A percentile compares a stretch with the other conserved stretches of the same genome.
These are phyloP conservation scores for Blastocystis sp. DNA, from an alignment of 352 stramenopile species.

Conservation along the genomic window DNA sequence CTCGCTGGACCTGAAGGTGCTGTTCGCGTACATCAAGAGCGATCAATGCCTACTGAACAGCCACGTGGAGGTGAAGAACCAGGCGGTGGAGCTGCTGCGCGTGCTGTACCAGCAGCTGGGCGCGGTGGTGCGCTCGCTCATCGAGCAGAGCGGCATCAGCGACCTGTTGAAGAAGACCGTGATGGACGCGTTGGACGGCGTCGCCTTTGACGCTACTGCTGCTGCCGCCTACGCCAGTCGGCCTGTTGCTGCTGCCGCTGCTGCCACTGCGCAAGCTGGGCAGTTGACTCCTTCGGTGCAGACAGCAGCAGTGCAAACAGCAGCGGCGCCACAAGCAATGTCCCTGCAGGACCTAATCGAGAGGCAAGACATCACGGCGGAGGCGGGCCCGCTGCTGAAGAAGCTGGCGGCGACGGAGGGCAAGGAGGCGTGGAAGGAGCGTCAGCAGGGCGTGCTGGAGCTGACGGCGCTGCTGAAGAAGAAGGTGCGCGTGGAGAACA, in stretches of 20 bases:
- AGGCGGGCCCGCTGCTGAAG: neutral
- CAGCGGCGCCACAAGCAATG: neutral
- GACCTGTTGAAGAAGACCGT: constrained; percentile 21
- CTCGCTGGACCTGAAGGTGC: constrained; percentile 18
- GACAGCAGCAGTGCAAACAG: neutral
- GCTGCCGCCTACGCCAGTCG: neutral
- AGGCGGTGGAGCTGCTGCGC: constrained; percentile 17
- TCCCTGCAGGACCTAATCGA: constrained; percentile 9
- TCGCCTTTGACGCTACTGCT: constrained; percentile 1
- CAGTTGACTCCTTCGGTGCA: too few relatives aligned
- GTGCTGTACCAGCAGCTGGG: constrained; percentile 39
- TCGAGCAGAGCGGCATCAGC: constrained; percentile 17
- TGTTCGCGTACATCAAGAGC: constrained; percentile 39
- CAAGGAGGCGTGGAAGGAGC: constrained; percentile 58
- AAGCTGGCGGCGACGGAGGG: constrained; percentile 2
- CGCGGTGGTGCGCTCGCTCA: constrained; percentile 1
- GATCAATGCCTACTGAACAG: constrained; percentile 24
- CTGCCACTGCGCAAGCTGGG: neutral
- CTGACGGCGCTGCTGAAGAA: constrained; percentile 20
- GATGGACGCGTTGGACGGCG: neutral
- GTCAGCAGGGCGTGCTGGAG: constrained; percentile 38
- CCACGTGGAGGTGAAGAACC: constrained; percentile 48
- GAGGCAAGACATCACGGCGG: neutral
- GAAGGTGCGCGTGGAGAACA: constrained; percentile 20
- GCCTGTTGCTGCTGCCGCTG: neutral